Base-by-base conservation (phyloP, 345 rosid genomes). In the Anacardium occidentale region DNA sequence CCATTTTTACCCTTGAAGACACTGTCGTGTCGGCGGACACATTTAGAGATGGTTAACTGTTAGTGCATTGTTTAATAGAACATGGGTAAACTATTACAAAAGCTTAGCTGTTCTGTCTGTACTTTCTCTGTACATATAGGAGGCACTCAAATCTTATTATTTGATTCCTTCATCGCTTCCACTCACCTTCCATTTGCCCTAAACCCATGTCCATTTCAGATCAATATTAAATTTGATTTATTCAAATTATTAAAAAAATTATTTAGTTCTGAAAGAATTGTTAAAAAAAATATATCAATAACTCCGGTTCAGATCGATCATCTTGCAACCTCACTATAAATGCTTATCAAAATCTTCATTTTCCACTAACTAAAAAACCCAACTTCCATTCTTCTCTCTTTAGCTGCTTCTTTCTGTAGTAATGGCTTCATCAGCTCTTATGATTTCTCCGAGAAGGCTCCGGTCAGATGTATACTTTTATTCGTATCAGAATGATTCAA, bases 381-480 rank as follows among this genome's bases (percentile, higher is more conserved):
- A 5, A 59, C 52, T 18, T 22, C 21, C 62, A 15, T 45, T 14
- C 17, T 10, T 17, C 2, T 4, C 42, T 47, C 47, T 25, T 40
- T 12, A 65, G 44, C 10, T 11, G 10, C 57, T 3, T n/a, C 52
- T 3, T n/a, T 25, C 48, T 62, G 6, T 20, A 55, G 69, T 25
- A 12, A 57, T 55, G 88, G 87, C 83, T 42, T 76, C 88, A 56
- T 83, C 89, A 15, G 77, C 81, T 44, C 59, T 75, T 8, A 64
- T 71, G 48, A 91, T 93, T 67, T 91, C 98, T 62, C 98, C 93
- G 0, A 84, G 92, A 62, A 89, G 84, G 75, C 98, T 93, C 77
- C 90, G 97, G 69, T 89, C 93, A 40, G 98, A 91, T 76, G 86
- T 93, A 1, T 89, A 89, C 76, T 87, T 84, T 2, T 88, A 85